Evolutionary conservation across 345 rosid species (phyloP).

Genomic region (Psidium friedrichsthalianum): DNA sequence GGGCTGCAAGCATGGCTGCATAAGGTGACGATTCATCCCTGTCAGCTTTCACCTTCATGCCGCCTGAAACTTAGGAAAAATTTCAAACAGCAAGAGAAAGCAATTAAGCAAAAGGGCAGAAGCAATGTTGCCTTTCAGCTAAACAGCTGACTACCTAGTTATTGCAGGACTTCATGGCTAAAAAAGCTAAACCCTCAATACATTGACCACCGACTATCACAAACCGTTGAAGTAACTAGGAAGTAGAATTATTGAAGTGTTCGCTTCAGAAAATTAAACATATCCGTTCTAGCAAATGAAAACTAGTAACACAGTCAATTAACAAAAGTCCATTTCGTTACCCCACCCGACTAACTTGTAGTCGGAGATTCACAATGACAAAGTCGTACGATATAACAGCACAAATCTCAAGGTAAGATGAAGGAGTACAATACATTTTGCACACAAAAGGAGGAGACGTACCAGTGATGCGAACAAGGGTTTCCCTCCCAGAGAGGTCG

Average conservation of each 20-base stretch:
- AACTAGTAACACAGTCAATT: not conserved
- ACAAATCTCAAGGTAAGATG: not conserved
- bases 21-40: slow-evolving; percentile 95
- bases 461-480: slow-evolving; percentile 89
- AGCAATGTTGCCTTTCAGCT: not conserved
- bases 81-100: not conserved
- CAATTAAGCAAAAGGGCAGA: not conserved
- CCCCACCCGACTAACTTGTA: not conserved
- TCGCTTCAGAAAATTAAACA: not conserved
- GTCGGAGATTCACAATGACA: not conserved
- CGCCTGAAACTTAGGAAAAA: slow-evolving; percentile 25
- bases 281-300: not conserved
- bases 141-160: not conserved
- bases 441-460: not conserved
- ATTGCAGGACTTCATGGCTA: not conserved
- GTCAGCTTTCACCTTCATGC: slow-evolving; percentile 94
- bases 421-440: not conserved
- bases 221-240: not conserved
- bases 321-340: not conserved
- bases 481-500: slow-evolving; percentile 87
- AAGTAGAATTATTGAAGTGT: not conserved
- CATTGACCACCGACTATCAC: not conserved
- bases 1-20: slow-evolving; percentile 94
- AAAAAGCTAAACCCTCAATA: not conserved
- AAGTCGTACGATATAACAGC: not conserved